Evolutionary conservation across 1,139 yeast species (phyloP), one percentile per base, ranked within the genome.

Genomic region (Torulaspora globosa): DNA sequence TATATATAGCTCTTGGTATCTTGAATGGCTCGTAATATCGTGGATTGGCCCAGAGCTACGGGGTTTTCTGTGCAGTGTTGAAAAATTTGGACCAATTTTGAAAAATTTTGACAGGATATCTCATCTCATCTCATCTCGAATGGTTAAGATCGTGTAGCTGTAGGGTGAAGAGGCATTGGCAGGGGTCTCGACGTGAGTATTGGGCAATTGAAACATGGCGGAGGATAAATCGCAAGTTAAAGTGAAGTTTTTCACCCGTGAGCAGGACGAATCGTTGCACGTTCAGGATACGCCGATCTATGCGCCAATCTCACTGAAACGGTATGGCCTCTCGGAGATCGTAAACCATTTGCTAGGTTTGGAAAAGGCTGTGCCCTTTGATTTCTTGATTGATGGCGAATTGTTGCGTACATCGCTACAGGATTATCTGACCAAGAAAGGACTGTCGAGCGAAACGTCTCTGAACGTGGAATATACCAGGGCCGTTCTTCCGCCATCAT

Each of bases 281-380:
- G 87, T 88, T 3, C 77, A 85, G n/a, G 95, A 88, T 46, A 79
- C 84, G 35, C 95, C 96, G 8, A 73, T 90, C 47, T 86, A 76
- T 62, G 97, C 89, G 12, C 98, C 98, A 15, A 85, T 84, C 26
- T 70, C 84, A 3, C 75, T 92, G 58, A 89, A 86, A 59, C 77
- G 97, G 65, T 90, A 80, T 65, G 98, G 99, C 44, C 76, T 92
- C 41, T 88, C 96, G 1, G 97, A 92, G 68, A 82, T 92, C 63
- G 96, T 92, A 30, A 94, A 92, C 69, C 97, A 90, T 70, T 74
- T 92, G 49, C 72, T 92, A 34, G 75, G 73, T 30, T 65, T 68
- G 2, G 81, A 78, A 28, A 72, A 71, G 39, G 82, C 94, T 1
- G 78, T 89, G 41, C 97, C 97, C 18, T 92, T 92, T 68, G 97